Conservation (phyloP, 2,329 filamentous ascomycete species). For the Diaporthe sp. region DNA sequence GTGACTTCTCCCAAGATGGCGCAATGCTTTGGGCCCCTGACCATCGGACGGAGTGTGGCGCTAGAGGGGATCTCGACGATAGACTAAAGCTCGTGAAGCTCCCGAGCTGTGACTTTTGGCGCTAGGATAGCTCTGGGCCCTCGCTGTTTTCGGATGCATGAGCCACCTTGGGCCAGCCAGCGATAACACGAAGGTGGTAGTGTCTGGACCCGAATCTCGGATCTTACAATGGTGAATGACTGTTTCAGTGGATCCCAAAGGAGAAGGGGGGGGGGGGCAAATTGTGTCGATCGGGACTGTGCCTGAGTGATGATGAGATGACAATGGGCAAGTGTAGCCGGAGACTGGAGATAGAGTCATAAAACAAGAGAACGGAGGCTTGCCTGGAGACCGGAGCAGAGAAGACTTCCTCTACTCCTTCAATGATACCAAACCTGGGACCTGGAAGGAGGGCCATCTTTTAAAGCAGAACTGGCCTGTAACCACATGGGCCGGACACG, state of each 20-base stretch:
- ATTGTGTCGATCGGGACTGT: not conserved
- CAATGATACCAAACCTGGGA: not conserved
- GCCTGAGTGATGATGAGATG: not conserved
- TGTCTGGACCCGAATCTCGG: not conserved
- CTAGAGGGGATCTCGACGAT: conserved; percentile 15
- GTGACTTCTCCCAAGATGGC: conserved; percentile 3
- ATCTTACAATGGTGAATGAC: not conserved
- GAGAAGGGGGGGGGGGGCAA: no score
- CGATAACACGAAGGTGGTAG: not conserved
- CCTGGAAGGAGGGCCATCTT: conserved; percentile 23
- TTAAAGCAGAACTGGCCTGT: not conserved
- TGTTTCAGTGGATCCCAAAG: not conserved
- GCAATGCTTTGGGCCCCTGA: conserved; percentile 13
- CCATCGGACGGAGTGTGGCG: conserved; percentile 36
- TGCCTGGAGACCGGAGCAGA: not conserved
- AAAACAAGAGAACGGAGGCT: not conserved
- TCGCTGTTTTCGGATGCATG: conserved; percentile 2
- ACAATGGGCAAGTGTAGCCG: not conserved
- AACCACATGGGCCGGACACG: conserved; percentile 15
- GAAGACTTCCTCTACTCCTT: not conserved
- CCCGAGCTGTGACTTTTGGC: conserved; percentile 6
- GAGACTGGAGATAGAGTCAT: not conserved
- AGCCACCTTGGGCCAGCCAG: not conserved
- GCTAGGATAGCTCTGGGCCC: conserved; percentile 20
- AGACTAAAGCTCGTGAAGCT: conserved; percentile 26